Evolutionary conservation across 768 basidiomycete genomes (phyloP), one percentile per base, ranked within the genome.

Genomic region (Dentipellis sp.): DNA sequence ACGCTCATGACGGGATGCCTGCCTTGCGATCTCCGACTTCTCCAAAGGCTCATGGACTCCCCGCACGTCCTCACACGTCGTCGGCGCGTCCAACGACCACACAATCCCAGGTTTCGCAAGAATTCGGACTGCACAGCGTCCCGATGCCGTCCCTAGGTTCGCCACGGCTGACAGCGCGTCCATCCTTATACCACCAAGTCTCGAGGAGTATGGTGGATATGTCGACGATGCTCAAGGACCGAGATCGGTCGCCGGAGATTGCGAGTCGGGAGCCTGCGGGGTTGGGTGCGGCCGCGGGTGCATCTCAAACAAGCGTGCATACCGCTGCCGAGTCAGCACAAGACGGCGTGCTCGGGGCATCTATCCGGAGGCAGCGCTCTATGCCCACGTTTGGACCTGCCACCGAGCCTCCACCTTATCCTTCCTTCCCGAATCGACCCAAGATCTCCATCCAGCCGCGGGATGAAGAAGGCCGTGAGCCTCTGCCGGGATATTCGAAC

Each of bases 381-480:
- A 79, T 89, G 76, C 88, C 86, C 1, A 84, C 76, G 39, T 87
- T 82, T 65, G 80, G 71, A 50, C 75, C 78, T 3, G 69, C 77
- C 12, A 71, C 78, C 1, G 72, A 75, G 22, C 88, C 88, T 16
- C 88, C 88, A 1, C 86, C 88, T 0, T 89, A 88, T 62, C 84
- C 84, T 10, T 61, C 72, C 22, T 69, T 70, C 58, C 48, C 59
- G 2, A 49, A 63, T 64, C 58, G 37, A 39, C 58, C 53, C 36
- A 62, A 60, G 51, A 54, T 63, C 23, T 37, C 52, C 22, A 72
- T 81, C 53, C 66, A 67, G 62, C 79, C 81, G 1, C 74, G 76
- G 10, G 87, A 88, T n/a, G 91, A 94, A 58, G 95, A 95, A 66
- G 95, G 91, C 9, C 71, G 63, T 49, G 95, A 99, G 69, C 68